Base-by-base conservation (phyloP, 31 red algal genomes). In the Odonthalia washingtoniensis region DNA sequence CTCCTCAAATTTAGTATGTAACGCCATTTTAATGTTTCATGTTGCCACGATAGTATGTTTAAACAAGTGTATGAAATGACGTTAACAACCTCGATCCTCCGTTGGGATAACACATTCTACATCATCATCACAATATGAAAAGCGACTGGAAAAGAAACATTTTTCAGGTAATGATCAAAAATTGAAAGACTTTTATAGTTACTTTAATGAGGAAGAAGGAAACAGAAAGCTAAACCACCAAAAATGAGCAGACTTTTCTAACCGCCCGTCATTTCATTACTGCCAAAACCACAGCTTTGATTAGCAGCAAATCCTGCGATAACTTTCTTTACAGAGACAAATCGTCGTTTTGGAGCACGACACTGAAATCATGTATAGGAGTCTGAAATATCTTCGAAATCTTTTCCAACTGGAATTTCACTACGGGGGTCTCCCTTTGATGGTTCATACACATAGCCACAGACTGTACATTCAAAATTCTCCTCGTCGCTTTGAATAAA, bases 261-360 rank as follows among this genome's bases (percentile, higher is more conserved):
- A 0, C 82, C 91, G 17, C 67, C 92, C 4, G 95, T 97, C 80
- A 94, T 43, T 12, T 45, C 86, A 80, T 97, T 97, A 37, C 78
- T 88, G 46, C 95, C 95, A 31, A 97, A 80, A 30, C 95, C 95
- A 70, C 94, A 97, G 45, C 53, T 42, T 70, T 97, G 95, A 57
- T 97, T 97, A 34, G 89, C 93, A 14, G 95, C 95, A 80, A 97
- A 97, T 16, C 95, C 95, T 21, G 95, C 95, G 33, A 97, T 95
- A 28, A 94, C 88, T 66, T 94, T 97, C 53, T 95, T 92, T 45
- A 76, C 82, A 24, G 88, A 60, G 24, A 72, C 21, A 76, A 97
- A 97, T 1, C 35, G 27, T 2, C 14, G 24, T 66, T 97, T 97
- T 3, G 91, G 79, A 17, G 92, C 49, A 37, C 88, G 74, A 78